Percentiles rank a stretch among this genome's conserved stretches.
Conservation (phyloP, 805 yeast species). For the Aciculoconidium aculeatum region DNA sequence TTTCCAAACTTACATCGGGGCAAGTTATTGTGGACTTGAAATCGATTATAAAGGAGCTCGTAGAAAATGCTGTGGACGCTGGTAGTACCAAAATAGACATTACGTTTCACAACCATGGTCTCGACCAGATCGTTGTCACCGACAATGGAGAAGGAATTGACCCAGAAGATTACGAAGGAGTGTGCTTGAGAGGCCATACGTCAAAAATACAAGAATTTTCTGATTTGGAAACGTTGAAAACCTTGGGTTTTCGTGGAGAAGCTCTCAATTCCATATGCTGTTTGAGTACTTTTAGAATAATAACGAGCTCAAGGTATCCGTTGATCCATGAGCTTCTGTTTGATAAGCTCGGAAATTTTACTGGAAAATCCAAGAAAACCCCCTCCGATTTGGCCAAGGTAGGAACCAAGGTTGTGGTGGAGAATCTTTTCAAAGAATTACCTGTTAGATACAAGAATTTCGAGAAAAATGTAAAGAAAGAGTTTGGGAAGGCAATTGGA, state of each 20-base stretch:
- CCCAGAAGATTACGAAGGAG: conserved; percentile 41
- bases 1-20: conserved; percentile 80
- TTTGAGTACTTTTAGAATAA: conserved; percentile 41
- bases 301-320: conserved; percentile 53
- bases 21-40: conserved; percentile 82
- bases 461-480: conserved; percentile 59
- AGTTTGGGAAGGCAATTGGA: conserved; percentile 61
- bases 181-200: conserved; percentile 62
- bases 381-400: conserved; percentile 38
- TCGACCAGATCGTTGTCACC: conserved; percentile 58
- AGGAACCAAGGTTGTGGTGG: conserved; percentile 65
- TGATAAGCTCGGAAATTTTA: conserved; percentile 49
- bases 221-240: conserved; percentile 43
- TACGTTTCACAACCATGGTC: conserved; percentile 63
- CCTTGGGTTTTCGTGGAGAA: conserved; percentile 79
- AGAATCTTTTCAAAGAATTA: conserved; percentile 55
- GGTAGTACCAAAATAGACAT: conserved; percentile 62
- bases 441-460: conserved; percentile 84
- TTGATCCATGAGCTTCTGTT: conserved; percentile 52
- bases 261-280: conserved; percentile 69
- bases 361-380: conserved; percentile 27
- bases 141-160: conserved; percentile 69
- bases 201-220: conserved; percentile 57
- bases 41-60: conserved; percentile 75
- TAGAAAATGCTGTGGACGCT: conserved; percentile 88